Percentiles rank a stretch among this genome's conserved stretches.
phyloP scores from a whole-genome alignment of 805 yeast species.

The Metschnikowia cubensis region DNA sequence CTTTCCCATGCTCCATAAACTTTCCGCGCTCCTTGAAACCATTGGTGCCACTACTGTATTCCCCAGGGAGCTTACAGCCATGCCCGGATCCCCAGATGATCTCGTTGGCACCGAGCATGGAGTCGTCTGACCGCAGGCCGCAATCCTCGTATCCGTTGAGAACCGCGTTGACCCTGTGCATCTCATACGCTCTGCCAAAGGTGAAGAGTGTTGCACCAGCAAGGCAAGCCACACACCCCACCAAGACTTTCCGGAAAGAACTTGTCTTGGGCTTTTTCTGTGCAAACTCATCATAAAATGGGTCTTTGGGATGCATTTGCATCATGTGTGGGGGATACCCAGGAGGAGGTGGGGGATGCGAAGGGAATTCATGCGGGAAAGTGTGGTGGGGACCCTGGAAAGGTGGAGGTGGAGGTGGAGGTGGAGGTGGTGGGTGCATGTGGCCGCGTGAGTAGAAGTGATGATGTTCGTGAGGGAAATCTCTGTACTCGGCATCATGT shows the following conservation, averaged over 20 bases:
- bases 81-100: background rate
- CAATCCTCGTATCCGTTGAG: background rate
- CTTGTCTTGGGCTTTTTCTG: constrained; percentile 2
- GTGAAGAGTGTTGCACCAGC: constrained; percentile 16
- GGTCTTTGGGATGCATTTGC: constrained; percentile 7
- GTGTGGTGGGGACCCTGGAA: background rate
- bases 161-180: constrained; percentile 3
- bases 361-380: background rate
- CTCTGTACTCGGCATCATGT: background rate
- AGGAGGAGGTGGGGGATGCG: constrained; percentile 3
- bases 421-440: constrained; percentile 9
- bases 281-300: constrained; percentile 7
- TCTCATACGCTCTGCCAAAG: constrained; percentile 17
- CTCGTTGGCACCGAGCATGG: background rate
- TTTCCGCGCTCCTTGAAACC: too few relatives aligned
- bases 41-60: too few relatives aligned
- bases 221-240: constrained; percentile 11
- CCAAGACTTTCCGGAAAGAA: constrained; percentile 2
- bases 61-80: background rate
- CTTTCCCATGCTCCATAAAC: background rate
- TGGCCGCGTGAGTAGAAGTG: background rate
- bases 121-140: background rate
- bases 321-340: background rate
- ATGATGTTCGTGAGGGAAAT: background rate
- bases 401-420: constrained; percentile 1